phyloP scores from a whole-genome alignment of 805 yeast species.

The Clavispora phyllophila region DNA sequence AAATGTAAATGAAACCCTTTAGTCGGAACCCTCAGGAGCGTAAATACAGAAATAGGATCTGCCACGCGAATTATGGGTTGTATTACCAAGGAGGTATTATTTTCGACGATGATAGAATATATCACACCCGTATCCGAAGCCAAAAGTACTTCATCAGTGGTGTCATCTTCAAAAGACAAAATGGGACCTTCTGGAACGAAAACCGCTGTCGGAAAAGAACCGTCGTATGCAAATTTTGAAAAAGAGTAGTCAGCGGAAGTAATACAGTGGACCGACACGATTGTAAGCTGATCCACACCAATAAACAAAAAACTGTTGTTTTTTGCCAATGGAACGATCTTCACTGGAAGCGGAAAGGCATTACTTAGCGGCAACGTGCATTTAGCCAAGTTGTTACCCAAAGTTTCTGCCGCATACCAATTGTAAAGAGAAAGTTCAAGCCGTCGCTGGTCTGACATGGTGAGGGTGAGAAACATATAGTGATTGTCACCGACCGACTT shows the following conservation, averaged over 20 bases:
- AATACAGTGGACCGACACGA: conserved; percentile 41
- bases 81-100: conserved; percentile 12
- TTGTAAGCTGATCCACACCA: conserved; percentile 24
- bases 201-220: conserved; percentile 39
- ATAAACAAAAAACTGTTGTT: conserved; percentile 37
- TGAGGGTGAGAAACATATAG: conserved; percentile 29
- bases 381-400: conserved; percentile 26
- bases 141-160: conserved; percentile 25
- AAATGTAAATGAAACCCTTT: conserved; percentile 25
- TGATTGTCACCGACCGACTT: conserved; percentile 22
- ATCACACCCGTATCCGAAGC: conserved; percentile 33
- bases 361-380: conserved; percentile 37
- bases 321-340: conserved; percentile 35
- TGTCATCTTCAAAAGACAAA: neutral
- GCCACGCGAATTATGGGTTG: conserved; percentile 32
- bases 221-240: conserved; percentile 12
- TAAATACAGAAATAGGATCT: conserved; percentile 31
- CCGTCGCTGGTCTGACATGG: conserved; percentile 34
- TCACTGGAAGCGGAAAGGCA: conserved; percentile 38
- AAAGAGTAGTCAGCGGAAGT: conserved; percentile 44
- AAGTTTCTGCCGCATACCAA: conserved; percentile 35
- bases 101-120: conserved; percentile 23
- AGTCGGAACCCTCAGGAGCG: conserved; percentile 16
- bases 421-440: conserved; percentile 33
- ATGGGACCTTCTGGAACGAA: conserved; percentile 24